A percentile compares a stretch with the other conserved stretches of the same genome.
phyloP scores from a whole-genome alignment of 805 yeast species.

The Pichia pseudocactophila region DNA sequence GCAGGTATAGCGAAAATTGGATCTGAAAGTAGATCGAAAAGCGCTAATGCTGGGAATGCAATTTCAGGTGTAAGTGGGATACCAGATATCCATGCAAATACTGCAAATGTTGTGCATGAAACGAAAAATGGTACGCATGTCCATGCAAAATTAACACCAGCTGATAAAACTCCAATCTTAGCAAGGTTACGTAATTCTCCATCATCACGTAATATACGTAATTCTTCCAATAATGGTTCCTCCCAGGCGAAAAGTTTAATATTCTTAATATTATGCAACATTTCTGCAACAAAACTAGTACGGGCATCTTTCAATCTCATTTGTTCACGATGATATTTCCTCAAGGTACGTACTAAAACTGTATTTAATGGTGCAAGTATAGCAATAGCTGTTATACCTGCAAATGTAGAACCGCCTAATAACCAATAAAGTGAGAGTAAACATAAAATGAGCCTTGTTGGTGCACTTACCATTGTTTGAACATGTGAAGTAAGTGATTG shows the following conservation, averaged over 20 bases:
- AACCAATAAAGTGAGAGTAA: constrained; percentile 45
- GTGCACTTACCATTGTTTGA: constrained; percentile 49
- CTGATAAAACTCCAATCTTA: constrained; percentile 40
- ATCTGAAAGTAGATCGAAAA: constrained; percentile 48
- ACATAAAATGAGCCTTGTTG: constrained; percentile 46
- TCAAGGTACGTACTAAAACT: constrained; percentile 35
- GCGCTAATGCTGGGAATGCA: constrained; percentile 58
- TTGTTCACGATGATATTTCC: constrained; percentile 40
- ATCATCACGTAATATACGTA: constrained; percentile 47
- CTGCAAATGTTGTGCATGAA: constrained; percentile 50
- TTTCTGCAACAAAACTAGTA: constrained; percentile 50
- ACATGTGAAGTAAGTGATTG: constrained; percentile 50
- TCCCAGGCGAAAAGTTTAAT: constrained; percentile 69
- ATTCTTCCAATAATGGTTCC: constrained; percentile 46
- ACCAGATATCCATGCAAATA: constrained; percentile 37
- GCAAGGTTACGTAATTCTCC: constrained; percentile 45
- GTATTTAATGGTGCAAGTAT: constrained; percentile 54
- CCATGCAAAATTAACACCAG: constrained; percentile 49
- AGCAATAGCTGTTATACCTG: constrained; percentile 45
- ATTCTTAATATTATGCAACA: constrained; percentile 50
- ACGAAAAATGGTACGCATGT: constrained; percentile 56
- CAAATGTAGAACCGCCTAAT: constrained; percentile 49
- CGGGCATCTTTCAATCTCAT: constrained; percentile 58
- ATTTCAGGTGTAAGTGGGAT: constrained; percentile 56
- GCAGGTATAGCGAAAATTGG: constrained; percentile 55